phyloP scores from a whole-genome alignment of 2,329 filamentous ascomycete species.

The Gnomoniopsis sp. region DNA sequence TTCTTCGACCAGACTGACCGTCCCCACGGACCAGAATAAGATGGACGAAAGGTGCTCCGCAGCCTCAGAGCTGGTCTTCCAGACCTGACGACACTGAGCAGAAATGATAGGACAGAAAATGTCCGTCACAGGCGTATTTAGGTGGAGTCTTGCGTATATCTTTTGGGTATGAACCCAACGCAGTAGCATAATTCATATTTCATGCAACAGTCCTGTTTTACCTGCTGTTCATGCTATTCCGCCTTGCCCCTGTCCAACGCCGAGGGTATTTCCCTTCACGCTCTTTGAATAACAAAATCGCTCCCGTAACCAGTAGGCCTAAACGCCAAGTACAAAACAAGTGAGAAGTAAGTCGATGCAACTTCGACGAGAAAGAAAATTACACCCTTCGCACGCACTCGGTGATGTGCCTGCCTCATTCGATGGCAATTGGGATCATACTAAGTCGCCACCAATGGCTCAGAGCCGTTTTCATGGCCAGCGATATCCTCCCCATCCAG shows the following conservation, averaged over 20 bases:
- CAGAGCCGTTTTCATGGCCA: slow-evolving; percentile 39
- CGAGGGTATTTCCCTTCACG: slow-evolving; percentile 15
- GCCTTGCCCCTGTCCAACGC: slow-evolving; percentile 6
- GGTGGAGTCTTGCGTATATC: background rate
- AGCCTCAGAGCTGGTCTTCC: too few relatives aligned
- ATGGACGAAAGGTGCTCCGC: too few relatives aligned
- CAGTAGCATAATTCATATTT: background rate
- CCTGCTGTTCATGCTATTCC: background rate
- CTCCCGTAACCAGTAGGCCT: slow-evolving; percentile 16
- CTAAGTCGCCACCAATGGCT: slow-evolving; percentile 52
- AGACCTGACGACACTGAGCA: background rate
- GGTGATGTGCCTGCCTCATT: background rate
- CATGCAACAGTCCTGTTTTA: slow-evolving; percentile 23
- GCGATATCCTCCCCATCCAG: slow-evolving; percentile 33
- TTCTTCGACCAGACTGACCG: too few relatives aligned
- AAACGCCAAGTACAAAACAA: slow-evolving; percentile 22
- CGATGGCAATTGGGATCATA: background rate
- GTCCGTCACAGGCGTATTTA: background rate
- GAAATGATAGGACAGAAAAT: background rate
- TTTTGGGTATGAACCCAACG: background rate
- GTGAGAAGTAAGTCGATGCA: slow-evolving; percentile 16
- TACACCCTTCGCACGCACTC: background rate
- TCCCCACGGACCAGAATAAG: too few relatives aligned
- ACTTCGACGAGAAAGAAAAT: background rate
- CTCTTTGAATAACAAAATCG: slow-evolving; percentile 3